Percentiles rank a stretch among this genome's conserved stretches.
Conservation (phyloP, 768 basidiomycete species). For the Lactarius indigo region DNA sequence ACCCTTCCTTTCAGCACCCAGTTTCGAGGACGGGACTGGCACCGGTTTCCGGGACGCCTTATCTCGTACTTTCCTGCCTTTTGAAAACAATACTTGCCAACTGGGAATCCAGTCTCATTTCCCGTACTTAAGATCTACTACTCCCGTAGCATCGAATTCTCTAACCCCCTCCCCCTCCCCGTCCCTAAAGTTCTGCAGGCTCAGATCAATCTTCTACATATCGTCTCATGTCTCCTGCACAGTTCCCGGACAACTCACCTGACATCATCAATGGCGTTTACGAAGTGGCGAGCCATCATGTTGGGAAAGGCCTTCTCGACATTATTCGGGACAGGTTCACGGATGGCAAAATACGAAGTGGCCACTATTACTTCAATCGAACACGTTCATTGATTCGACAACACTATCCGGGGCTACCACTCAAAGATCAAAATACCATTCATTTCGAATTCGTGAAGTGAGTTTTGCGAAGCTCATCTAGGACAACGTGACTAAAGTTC, state of each 20-base stretch:
- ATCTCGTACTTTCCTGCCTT: neutral
- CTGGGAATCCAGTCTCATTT: neutral
- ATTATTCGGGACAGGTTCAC: neutral
- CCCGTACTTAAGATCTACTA: neutral
- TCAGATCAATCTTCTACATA: neutral
- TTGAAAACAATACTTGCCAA: neutral
- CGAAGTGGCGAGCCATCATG: neutral
- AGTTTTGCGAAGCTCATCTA: neutral
- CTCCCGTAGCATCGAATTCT: too few relatives aligned
- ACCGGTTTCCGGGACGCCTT: neutral
- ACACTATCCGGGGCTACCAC: accelerated
- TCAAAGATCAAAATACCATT: neutral
- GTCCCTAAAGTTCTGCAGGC: neutral
- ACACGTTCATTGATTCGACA: neutral
- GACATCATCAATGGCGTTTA: neutral
- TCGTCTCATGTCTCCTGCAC: neutral
- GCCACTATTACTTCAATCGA: neutral
- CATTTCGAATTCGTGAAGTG: accelerated
- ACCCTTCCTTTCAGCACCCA: neutral
- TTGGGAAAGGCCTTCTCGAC: neutral
- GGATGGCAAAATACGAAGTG: neutral
- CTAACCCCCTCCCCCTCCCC: too few relatives aligned
- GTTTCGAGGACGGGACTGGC: neutral
- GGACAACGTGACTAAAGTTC: neutral
- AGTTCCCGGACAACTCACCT: neutral